Percentiles rank a stretch among this genome's conserved stretches.
Conservation (phyloP, 768 basidiomycete genomes). For the Mycena venus region DNA sequence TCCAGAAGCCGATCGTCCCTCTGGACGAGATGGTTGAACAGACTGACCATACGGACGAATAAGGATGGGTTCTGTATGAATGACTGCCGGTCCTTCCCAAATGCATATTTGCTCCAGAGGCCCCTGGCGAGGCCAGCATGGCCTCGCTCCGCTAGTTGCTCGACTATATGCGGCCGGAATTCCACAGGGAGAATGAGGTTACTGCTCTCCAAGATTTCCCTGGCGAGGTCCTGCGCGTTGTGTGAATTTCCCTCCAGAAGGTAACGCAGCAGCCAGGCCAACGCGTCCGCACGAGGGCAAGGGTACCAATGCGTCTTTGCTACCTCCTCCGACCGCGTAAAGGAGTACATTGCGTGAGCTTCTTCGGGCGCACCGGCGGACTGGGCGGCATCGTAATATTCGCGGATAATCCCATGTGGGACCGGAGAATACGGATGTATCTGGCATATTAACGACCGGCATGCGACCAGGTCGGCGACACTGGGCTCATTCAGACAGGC, state of each 20-base stretch:
- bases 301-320: slow-evolving; percentile 57
- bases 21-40: slow-evolving; percentile 51
- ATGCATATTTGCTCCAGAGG: slow-evolving; percentile 71
- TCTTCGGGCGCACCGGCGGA: slow-evolving; percentile 43
- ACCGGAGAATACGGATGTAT: slow-evolving; percentile 54
- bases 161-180: slow-evolving; percentile 65
- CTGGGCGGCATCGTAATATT: slow-evolving; percentile 60
- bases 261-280: slow-evolving; percentile 68
- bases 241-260: slow-evolving; percentile 58
- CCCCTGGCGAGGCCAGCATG: slow-evolving; percentile 61
- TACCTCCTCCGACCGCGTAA: slow-evolving; percentile 53
- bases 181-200: slow-evolving; percentile 56
- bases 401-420: slow-evolving; percentile 58
- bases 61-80: slow-evolving; percentile 61
- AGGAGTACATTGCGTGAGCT: slow-evolving; percentile 62
- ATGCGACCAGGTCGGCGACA: slow-evolving; percentile 51
- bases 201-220: slow-evolving; percentile 60
- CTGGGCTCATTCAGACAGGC: slow-evolving; percentile 53
- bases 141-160: slow-evolving; percentile 58
- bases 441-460: slow-evolving; percentile 56
- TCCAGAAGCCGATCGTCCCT: slow-evolving; percentile 34
- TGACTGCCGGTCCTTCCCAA: slow-evolving; percentile 52
- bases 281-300: slow-evolving; percentile 58
- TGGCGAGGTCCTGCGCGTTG: slow-evolving; percentile 62
- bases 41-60: slow-evolving; percentile 65